Base-by-base conservation (phyloP, 495 filamentous ascomycete genomes). In the Penicillium diatomitis region DNA sequence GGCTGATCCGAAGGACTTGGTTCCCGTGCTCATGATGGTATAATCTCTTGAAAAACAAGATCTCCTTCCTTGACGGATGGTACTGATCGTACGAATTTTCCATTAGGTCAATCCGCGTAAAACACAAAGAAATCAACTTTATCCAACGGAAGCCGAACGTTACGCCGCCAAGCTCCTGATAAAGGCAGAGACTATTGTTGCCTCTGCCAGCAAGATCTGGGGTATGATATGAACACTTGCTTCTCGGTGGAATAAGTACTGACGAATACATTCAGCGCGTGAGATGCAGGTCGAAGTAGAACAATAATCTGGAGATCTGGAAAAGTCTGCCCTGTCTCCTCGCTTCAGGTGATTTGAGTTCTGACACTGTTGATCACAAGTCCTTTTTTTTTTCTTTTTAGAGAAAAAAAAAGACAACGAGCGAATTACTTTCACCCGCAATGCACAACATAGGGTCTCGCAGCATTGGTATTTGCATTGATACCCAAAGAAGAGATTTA, bases 161-260 rank as follows among this genome's bases (percentile, higher is more conserved):
- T 84, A 83, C 58, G 69, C 68, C 34, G 75, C 78, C 38, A 87
- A 86, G 57, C 57, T 90, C 31, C 60, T 79, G 30, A 68, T 64
- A 5, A 89, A 85, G 57, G 86, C 85, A 3, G 83, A 80, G 57
- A 67, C 83, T 3, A 87, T 92, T 50, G 66, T 82, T 44, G 69
- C 77, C 29, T 82, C 81, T 38, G 86, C 87, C n/a, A 85, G 78
- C 63, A 77, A 78, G 48, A 64, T 90, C 8, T 88, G 83, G 80
- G 82, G 83, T 86, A 73, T 64, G 43, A 57, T 31, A 20, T 27
- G 46, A 33, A 27, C 6, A 35, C 52, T 12, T 5, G 36, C 5
- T 7, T 38, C 4, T 38, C 41, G 32, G 8, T 9, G 5, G 32
- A 5, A 37, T 44, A 32, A 44, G 61, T 41, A 56, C 46, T 2